Evolutionary conservation across 495 filamentous ascomycete species (phyloP), one percentile per base, ranked within the genome.

Genomic region (Hypomontagnella monticulosa): DNA sequence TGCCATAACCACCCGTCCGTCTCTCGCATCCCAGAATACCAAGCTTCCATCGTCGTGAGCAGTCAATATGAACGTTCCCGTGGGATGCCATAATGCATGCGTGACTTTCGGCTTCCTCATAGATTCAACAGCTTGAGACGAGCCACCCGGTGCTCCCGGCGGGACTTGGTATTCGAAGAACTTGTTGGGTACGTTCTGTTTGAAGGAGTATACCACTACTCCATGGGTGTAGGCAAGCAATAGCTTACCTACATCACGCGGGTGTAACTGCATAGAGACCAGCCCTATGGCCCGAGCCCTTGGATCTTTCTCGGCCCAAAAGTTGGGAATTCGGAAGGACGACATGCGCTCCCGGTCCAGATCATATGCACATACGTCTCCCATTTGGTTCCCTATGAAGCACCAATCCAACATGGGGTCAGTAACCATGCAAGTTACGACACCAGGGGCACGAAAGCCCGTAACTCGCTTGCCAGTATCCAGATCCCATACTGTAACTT

Each of bases 1-100:
- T 9, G 93, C 93, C 80, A 92, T 85, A 11, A 99, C 79, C 27
- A 95, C 81, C 42, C 92, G 87, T 7, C 93, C 95, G 71, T 97
- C 96, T 65, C 93, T 96, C 2, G 89, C 79, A 79, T 98, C 96
- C 96, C 96, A 99, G 49, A 98, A 87, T 0, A 94, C 95, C 32
- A 99, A 71, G 60, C 89, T 94, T 3, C 88, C 88, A 72, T 98
- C 94, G 62, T 97, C 93, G 69, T 98, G 89, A 9, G 89, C 89
- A 0, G 91, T 96, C 52, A 93, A 73, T 37, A 97, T 76, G 68
- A 98, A 99, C 0, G 91, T 95, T 0, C 95, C 95, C 20, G 93
- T 96, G 0, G 95, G 95, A 78, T 99, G 95, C 95, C 95, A 99
- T 34, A 92, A 69, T 0, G 90, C 93, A 56, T 93, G 88, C 0